Percentiles rank a stretch among this genome's conserved stretches.
phyloP scores from a whole-genome alignment of 768 basidiomycete genomes.

The Kwoniella botswanensis region DNA sequence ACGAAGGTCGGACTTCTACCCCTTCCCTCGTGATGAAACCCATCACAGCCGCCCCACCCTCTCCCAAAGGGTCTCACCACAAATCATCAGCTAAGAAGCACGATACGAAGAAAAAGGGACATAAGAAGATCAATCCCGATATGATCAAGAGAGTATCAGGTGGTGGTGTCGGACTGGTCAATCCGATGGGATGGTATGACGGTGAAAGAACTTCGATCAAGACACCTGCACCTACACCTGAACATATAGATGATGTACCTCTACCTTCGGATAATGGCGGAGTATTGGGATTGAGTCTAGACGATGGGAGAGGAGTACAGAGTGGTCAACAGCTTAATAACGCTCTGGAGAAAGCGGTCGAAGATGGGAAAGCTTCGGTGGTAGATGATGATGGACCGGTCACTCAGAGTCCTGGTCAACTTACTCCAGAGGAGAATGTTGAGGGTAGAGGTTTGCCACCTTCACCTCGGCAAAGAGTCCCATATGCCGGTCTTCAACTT shows the following conservation, averaged over 20 bases:
- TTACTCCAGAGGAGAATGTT: slow-evolving; percentile 13
- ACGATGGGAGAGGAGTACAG: background rate
- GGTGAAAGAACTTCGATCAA: slow-evolving; percentile 19
- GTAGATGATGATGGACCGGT: background rate
- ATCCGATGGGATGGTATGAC: slow-evolving; percentile 59
- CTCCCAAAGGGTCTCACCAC: slow-evolving; percentile 12
- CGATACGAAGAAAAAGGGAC: slow-evolving; percentile 33
- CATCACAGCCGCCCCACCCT: slow-evolving; percentile 14
- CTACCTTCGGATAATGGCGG: slow-evolving; percentile 16
- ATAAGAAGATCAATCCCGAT: slow-evolving; percentile 47
- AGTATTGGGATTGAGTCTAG: slow-evolving; percentile 9
- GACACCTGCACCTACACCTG: slow-evolving; percentile 19
- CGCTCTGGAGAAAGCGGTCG: slow-evolving; percentile 18
- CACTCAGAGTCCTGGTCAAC: slow-evolving; percentile 16
- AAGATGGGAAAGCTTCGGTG: slow-evolving; percentile 11
- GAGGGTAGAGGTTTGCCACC: slow-evolving; percentile 6
- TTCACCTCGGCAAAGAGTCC: slow-evolving; percentile 11
- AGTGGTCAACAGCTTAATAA: slow-evolving; percentile 11
- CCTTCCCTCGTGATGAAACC: slow-evolving; percentile 38
- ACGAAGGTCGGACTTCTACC: slow-evolving; percentile 15
- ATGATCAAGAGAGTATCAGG: slow-evolving; percentile 60
- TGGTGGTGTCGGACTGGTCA: slow-evolving; percentile 58
- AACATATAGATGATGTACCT: slow-evolving; percentile 8
- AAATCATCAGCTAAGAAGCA: slow-evolving; percentile 5
- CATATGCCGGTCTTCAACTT: slow-evolving; percentile 30